Evolutionary conservation across 2,329 filamentous ascomycete species (phyloP), one percentile per base, ranked within the genome.

Genomic region (Ophiosphaerella korrae): DNA sequence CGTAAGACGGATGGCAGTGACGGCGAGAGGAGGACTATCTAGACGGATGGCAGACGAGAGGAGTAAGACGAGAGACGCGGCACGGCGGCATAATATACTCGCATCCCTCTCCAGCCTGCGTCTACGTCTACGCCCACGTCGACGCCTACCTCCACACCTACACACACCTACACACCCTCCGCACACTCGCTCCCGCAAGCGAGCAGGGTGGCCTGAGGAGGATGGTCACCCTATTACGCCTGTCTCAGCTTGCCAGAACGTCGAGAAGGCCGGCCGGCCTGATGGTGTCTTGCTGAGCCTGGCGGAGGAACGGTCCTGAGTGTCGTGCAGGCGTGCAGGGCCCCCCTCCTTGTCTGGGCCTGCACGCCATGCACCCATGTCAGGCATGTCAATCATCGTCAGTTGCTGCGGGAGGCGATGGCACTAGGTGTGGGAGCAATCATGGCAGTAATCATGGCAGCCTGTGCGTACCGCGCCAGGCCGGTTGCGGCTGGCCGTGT

Each of bases 151-250:
- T 58, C 57, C 18, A 45, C 50, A 56, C 48, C 37, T 46, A 13
- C 45, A 33, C 18, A 18, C 18, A 21, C 18, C 26, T 21, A 14
- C 26, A 16, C 26, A 42, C 14, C 18, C 18, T 21, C 5, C 18
- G 26, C 31, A 24, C 32, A 11, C 21, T 36, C 21, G 13, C 32
- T 16, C 51, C 54, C 55, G 53, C 43, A 52, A 39, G 55, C 55
- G 58, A 37, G 39, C 62, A 63, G 58, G 61, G 62, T 60, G 60
- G 67, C 63, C 64, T 60, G 55, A 55, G 48, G 55, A 55, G 68
- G 67, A 57, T 57, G 68, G 67, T 71, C 68, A 71, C 58, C 55
- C 50, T 60, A 49, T 53, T 32, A 52, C 41, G 36, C 51, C 47
- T 54, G 57, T 60, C 57, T 60, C 57, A 60, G 55, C 43, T 13